phyloP scores from a whole-genome alignment of 1,284 basidiomycete species.

The Leccinum griseonigrum region DNA sequence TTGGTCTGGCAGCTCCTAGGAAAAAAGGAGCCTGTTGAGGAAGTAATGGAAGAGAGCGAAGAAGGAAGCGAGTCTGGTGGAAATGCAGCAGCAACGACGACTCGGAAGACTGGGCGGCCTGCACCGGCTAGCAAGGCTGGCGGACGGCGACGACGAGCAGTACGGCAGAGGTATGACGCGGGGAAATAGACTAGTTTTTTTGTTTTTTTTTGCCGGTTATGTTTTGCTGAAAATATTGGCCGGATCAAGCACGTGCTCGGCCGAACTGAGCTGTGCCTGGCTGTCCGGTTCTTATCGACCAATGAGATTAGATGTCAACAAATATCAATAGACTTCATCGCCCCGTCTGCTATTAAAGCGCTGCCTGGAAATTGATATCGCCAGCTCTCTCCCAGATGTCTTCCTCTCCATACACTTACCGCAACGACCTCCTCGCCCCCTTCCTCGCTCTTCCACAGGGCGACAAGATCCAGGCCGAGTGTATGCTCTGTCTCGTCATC shows the following conservation, averaged over 20 bases:
- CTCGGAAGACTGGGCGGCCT: slow-evolving; percentile 23
- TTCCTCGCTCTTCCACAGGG: slow-evolving; percentile 87
- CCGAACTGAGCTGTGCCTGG: neutral
- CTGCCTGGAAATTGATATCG: neutral
- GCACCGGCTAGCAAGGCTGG: slow-evolving; percentile 48
- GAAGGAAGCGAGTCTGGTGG: slow-evolving; percentile 23
- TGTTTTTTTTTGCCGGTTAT: neutral
- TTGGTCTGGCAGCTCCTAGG: slow-evolving; percentile 35
- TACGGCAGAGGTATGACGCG: slow-evolving; percentile 37
- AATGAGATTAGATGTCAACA: slow-evolving; percentile 29
- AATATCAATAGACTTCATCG: slow-evolving; percentile 20
- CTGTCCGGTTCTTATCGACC: slow-evolving; percentile 29
- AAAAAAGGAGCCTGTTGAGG: slow-evolving; percentile 15
- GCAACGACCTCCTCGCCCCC: slow-evolving; percentile 82
- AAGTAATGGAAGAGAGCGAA: slow-evolving; percentile 9
- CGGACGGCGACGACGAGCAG: slow-evolving; percentile 56
- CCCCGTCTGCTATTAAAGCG: slow-evolving; percentile 22
- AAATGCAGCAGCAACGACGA: slow-evolving; percentile 42
- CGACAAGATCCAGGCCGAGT: slow-evolving; percentile 89
- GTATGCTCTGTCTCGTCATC: slow-evolving; percentile 42
- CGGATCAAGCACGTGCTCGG: slow-evolving; percentile 9
- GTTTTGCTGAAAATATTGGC: neutral
- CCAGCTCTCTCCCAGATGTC: slow-evolving; percentile 20
- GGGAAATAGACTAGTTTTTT: slow-evolving; percentile 19
- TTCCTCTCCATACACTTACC: slow-evolving; percentile 43